phyloP scores from a whole-genome alignment of 345 rosid genomes.

The Tarenaya hassleriana region DNA sequence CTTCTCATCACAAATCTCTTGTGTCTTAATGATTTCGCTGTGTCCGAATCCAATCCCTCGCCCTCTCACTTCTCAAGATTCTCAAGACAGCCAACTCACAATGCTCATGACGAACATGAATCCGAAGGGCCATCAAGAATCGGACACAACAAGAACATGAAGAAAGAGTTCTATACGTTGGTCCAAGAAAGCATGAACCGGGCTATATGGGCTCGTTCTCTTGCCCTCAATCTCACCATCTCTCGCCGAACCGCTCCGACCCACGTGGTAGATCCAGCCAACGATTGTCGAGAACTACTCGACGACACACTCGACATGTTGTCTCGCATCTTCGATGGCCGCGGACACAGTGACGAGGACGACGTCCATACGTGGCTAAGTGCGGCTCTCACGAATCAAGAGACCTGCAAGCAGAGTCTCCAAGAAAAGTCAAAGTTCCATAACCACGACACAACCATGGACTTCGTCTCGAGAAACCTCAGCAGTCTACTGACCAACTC shows the following conservation, averaged over 20 bases:
- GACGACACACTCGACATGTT: slow-evolving; percentile 43
- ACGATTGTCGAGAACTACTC: slow-evolving; percentile 45
- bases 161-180: slow-evolving; percentile 26
- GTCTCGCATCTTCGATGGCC: slow-evolving; percentile 23
- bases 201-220: slow-evolving; percentile 29
- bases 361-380: slow-evolving; percentile 53
- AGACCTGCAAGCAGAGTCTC: slow-evolving; percentile 41
- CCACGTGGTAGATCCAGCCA: slow-evolving; percentile 18
- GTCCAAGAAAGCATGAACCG: slow-evolving; percentile 29
- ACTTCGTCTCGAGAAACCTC: slow-evolving; percentile 25
- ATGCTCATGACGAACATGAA: no score
- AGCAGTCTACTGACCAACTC: slow-evolving; percentile 29
- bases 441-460: slow-evolving; percentile 9
- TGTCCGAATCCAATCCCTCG: neutral
- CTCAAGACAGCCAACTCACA: slow-evolving; percentile 5
- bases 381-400: slow-evolving; percentile 49
- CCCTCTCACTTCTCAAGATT: slow-evolving; percentile 30
- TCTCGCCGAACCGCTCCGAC: slow-evolving; percentile 9
- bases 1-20: no score
- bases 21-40: no score
- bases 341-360: slow-evolving; percentile 2
- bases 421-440: slow-evolving; percentile 18
- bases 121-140: slow-evolving; percentile 5
- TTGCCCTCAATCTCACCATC: slow-evolving; percentile 21
- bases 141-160: slow-evolving; percentile 10